Evolutionary conservation across 345 rosid species (phyloP).

Genomic region (Gynandropsis gynandra): DNA sequence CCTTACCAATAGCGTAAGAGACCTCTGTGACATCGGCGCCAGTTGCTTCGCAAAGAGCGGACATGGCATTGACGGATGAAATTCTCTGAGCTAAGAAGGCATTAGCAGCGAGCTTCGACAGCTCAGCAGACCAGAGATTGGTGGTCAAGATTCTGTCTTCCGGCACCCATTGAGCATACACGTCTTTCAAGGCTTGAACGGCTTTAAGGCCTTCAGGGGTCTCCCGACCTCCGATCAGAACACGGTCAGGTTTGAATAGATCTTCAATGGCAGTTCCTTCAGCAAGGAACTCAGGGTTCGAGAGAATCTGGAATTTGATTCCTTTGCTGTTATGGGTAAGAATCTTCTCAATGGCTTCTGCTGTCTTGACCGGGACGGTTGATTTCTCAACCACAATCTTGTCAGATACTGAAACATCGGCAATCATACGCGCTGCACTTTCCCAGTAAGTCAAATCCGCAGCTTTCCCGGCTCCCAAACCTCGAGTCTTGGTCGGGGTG

Average conservation of each 20-base stretch:
- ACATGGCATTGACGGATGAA: slow-evolving; percentile 89
- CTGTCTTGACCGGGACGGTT: slow-evolving; percentile 91
- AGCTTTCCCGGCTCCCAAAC: slow-evolving; percentile 94
- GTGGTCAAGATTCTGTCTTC: slow-evolving; percentile 73
- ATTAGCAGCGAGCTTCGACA: slow-evolving; percentile 90
- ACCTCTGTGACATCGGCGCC: slow-evolving; percentile 80
- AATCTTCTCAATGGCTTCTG: slow-evolving; percentile 88
- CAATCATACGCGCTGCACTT: slow-evolving; percentile 92
- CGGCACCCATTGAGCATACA: slow-evolving; percentile 85
- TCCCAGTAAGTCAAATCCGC: slow-evolving; percentile 97
- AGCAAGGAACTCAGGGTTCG: slow-evolving; percentile 94
- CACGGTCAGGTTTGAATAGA: slow-evolving; percentile 71
- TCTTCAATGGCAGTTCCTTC: slow-evolving; percentile 87
- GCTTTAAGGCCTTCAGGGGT: slow-evolving; percentile 84
- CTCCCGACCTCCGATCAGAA: slow-evolving; percentile 88
- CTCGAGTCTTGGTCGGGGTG: slow-evolving; percentile 84
- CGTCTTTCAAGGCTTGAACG: slow-evolving; percentile 62
- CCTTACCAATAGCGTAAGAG: slow-evolving; percentile 69
- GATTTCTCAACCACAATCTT: slow-evolving; percentile 94
- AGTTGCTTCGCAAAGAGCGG: slow-evolving; percentile 86
- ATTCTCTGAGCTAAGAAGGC: slow-evolving; percentile 91
- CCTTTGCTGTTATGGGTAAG: slow-evolving; percentile 90
- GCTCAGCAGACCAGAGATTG: slow-evolving; percentile 95
- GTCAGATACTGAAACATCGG: slow-evolving; percentile 80
- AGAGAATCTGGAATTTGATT: slow-evolving; percentile 84